Evolutionary conservation across 2,329 filamentous ascomycete species (phyloP), one percentile per base, ranked within the genome.

Genomic region (Aspergillus pseudoglaucus): DNA sequence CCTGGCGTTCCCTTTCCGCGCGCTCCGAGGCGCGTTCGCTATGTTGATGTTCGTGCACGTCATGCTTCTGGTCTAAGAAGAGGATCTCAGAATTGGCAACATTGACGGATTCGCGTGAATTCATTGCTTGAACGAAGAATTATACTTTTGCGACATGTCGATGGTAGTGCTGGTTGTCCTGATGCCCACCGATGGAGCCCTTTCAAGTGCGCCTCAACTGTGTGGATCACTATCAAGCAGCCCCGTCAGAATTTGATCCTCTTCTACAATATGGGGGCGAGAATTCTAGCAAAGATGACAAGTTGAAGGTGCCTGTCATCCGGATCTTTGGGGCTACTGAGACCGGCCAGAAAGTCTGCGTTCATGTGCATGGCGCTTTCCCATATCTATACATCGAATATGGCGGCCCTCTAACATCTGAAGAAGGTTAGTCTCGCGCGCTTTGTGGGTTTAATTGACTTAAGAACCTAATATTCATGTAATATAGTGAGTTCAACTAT

Each of bases 361-460:
- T 88, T 25, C 93, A 98, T 72, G 82, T 98, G 47, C 93, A 97
- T 68, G 93, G 94, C 51, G 90, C 88, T 18, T 90, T 98, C 60
- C 93, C 93, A 1, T 98, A 98, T 64, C 74, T 97, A n/a, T 97
- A 90, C 64, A 76, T 98, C 47, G 85, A 91, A 66, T 95, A 95
- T 66, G 75, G 78, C 42, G 90, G 87, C 18, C 79, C 79, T 57
- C 67, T 93, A 51, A 76, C 76, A 37, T 74, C 77, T 8, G 78
- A 86, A 53, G 78, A 84, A 65, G 86, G 88, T 90, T 68, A 63
- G 80, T 58, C 42, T 45, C 38, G 20, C 17, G 25, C 42, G 10
- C 8, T 17, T 39, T 20, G 17, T 32, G 42, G 18, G 17, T 8
- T 44, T 20, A 18, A 9, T 17, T 35, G 38, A 35, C 3, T 4